A percentile compares a stretch with the other conserved stretches of the same genome.
These are phyloP conservation scores for Magnusiomyces sp. DNA, from an alignment of 1,139 yeast species.

Conservation along the genomic window DNA sequence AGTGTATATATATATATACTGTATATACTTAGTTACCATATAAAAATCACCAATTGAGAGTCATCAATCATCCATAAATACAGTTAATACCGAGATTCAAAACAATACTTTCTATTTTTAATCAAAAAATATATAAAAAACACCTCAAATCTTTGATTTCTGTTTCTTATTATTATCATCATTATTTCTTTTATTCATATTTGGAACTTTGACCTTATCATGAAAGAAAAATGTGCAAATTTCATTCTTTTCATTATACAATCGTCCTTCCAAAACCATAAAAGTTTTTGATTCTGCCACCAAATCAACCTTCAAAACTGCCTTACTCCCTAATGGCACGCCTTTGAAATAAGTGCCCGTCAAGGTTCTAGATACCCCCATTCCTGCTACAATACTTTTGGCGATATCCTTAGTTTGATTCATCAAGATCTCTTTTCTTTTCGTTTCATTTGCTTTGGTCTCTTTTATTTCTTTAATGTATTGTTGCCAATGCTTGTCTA, in stretches of 20 bases:
- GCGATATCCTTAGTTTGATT: too few species aligned
- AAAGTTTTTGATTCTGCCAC: background rate
- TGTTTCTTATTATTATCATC: background rate
- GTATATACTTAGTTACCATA: background rate
- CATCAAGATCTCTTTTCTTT: too few species aligned
- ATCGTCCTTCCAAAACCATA: background rate
- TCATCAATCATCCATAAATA: background rate
- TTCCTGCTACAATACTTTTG: too few species aligned
- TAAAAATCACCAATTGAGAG: slow-evolving; percentile 25
- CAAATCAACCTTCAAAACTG: background rate
- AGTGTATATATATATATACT: too few species aligned
- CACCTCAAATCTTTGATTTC: background rate
- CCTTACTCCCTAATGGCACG: background rate
- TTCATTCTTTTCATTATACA: background rate
- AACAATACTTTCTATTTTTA: background rate
- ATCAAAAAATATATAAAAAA: background rate
- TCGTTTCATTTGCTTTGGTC: too few species aligned
- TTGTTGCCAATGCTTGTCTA: too few species aligned
- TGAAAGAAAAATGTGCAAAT: background rate
- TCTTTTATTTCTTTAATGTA: too few species aligned
- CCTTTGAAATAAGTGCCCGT: background rate
- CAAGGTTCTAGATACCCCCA: background rate
- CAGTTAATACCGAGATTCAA: background rate
- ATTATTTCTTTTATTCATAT: background rate
- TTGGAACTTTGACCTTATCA: background rate